Evolutionary conservation across 2,329 filamentous ascomycete species (phyloP).

Genomic region (Pyrenophora tritici-repentis): DNA sequence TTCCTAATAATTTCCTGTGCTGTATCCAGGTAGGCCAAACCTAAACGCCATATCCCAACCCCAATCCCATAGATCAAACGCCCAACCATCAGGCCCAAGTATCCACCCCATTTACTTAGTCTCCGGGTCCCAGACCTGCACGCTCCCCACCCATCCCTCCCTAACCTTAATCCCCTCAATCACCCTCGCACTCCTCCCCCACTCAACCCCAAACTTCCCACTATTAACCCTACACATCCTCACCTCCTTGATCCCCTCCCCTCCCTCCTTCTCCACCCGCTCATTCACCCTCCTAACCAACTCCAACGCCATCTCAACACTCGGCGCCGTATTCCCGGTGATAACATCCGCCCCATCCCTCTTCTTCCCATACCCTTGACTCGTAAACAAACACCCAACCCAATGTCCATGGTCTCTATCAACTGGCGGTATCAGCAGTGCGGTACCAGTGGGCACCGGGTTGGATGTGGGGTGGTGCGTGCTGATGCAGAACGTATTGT

Average conservation of each 20-base stretch:
- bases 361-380: conserved; percentile 52
- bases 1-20: too few species aligned
- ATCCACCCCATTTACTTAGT: background rate
- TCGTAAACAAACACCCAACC: conserved; percentile 65
- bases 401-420: conserved; percentile 52
- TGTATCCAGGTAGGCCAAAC: too few species aligned
- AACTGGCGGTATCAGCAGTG: conserved; percentile 60
- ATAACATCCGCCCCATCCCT: conserved; percentile 53
- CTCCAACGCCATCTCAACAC: conserved; percentile 55
- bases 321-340: conserved; percentile 54
- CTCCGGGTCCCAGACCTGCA: conserved; percentile 36
- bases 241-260: conserved; percentile 31
- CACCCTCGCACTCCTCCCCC: conserved; percentile 55
- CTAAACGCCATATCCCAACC: too few species aligned
- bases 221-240: conserved; percentile 63
- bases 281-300: conserved; percentile 43
- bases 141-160: conserved; percentile 25
- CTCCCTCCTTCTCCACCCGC: too few species aligned
- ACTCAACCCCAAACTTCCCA: conserved; percentile 61
- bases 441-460: conserved; percentile 51
- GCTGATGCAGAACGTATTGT: conserved; percentile 55
- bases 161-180: conserved; percentile 40
- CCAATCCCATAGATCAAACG: too few species aligned
- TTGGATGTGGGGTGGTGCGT: conserved; percentile 25
- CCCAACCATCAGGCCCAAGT: too few species aligned